Evolutionary conservation across 495 filamentous ascomycete species (phyloP).

Genomic region (Penicillium daleae): DNA sequence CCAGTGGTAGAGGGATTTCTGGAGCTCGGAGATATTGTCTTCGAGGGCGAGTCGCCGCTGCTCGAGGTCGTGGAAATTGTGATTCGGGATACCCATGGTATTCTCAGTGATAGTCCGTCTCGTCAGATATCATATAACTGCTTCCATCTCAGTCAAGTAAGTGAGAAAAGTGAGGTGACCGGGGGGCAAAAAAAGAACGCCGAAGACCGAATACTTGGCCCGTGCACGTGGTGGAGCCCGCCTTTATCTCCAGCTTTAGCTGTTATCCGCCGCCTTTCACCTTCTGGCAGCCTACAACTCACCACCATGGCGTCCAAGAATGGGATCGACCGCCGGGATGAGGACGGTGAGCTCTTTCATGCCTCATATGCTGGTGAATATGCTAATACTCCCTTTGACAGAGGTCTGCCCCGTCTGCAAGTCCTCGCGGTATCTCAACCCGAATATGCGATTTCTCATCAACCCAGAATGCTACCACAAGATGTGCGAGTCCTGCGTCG

Average conservation of each 20-base stretch:
- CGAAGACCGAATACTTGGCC: slow-evolving; percentile 18
- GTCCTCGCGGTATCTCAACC: slow-evolving; percentile 91
- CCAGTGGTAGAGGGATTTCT: slow-evolving; percentile 81
- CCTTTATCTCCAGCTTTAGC: slow-evolving; percentile 23
- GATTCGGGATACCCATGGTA: slow-evolving; percentile 41
- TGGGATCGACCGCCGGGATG: slow-evolving; percentile 47
- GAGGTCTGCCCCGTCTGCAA: slow-evolving; percentile 98
- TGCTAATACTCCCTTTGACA: slow-evolving; percentile 33
- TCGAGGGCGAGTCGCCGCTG: slow-evolving; percentile 75
- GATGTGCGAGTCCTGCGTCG: slow-evolving; percentile 95
- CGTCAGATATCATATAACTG: not conserved
- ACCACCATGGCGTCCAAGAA: slow-evolving; percentile 42
- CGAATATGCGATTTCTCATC: slow-evolving; percentile 89
- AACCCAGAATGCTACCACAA: slow-evolving; percentile 99
- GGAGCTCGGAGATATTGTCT: slow-evolving; percentile 72
- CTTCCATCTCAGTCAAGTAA: not conserved
- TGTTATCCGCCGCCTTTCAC: slow-evolving; percentile 12
- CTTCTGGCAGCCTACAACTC: slow-evolving; percentile 10
- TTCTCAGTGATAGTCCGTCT: not conserved
- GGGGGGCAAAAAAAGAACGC: slow-evolving; percentile 20
- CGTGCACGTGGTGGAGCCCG: slow-evolving; percentile 24
- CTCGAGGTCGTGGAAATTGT: slow-evolving; percentile 60
- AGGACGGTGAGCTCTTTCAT: slow-evolving; percentile 48
- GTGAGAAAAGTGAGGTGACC: not conserved
- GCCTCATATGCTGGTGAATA: not conserved